Conservation (phyloP, 805 yeast species). For the Millerago galiae region DNA sequence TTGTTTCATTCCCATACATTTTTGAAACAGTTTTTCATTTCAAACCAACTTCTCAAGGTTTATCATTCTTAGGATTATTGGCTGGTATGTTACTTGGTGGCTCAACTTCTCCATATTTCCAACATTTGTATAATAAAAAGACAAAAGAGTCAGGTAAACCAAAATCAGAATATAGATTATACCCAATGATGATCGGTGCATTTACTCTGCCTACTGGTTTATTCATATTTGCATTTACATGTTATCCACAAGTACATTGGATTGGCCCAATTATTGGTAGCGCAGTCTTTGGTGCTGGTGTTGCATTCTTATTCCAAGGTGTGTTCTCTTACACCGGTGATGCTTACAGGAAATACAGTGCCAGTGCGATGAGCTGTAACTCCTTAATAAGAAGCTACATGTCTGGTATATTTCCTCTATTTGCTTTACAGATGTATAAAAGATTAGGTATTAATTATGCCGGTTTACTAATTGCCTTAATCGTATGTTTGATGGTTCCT, state of each 20-base stretch:
- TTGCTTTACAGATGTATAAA: conserved; percentile 51
- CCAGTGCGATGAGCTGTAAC: conserved; percentile 46
- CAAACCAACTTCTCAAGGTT: conserved; percentile 48
- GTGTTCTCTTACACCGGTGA: conserved; percentile 60
- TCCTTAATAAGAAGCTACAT: conserved; percentile 45
- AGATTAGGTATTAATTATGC: conserved; percentile 55
- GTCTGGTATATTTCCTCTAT: conserved; percentile 53
- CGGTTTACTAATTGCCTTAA: conserved; percentile 42
- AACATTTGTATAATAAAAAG: conserved; percentile 35
- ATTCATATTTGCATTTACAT: conserved; percentile 76
- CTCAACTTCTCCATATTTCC: conserved; percentile 37
- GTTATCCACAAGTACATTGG: conserved; percentile 57
- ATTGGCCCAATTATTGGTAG: conserved; percentile 68
- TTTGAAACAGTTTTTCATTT: conserved; percentile 48
- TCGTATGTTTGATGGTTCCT: conserved; percentile 43
- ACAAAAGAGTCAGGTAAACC: conserved; percentile 38
- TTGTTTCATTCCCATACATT: conserved; percentile 60
- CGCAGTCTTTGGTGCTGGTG: conserved; percentile 66
- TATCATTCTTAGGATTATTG: conserved; percentile 56
- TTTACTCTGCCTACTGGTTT: conserved; percentile 55
- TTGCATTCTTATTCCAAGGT: conserved; percentile 61
- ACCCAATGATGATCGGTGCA: conserved; percentile 61
- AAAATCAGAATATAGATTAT: conserved; percentile 54
- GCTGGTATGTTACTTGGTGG: conserved; percentile 46
- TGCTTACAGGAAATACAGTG: conserved; percentile 50